These are phyloP conservation scores for Sporobolus alterniflorus DNA, from an alignment of 202 grass and related monocot genomes.

Conservation along the genomic window DNA sequence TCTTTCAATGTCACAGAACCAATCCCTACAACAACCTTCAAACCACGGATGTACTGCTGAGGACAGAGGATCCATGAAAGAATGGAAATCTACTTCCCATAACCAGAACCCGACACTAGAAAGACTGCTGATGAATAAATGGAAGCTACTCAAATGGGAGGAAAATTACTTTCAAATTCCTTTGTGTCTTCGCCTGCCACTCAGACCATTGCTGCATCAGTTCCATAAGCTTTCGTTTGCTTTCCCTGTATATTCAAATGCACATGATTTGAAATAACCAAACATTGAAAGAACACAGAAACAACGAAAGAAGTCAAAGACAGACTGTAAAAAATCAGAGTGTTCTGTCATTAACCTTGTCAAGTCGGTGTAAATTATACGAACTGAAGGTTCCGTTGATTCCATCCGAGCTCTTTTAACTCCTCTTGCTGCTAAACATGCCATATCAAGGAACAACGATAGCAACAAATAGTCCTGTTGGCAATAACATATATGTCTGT, in stretches of 20 bases:
- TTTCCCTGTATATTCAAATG: constrained; percentile 70
- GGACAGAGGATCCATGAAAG: background rate
- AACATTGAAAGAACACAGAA: background rate
- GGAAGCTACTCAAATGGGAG: background rate
- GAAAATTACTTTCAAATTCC: constrained; percentile 31
- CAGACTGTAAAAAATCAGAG: constrained; percentile 23
- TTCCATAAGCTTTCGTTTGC: constrained; percentile 83
- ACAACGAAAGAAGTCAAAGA: background rate
- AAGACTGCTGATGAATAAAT: constrained; percentile 15
- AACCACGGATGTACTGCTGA: background rate
- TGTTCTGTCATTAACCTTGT: constrained; percentile 57
- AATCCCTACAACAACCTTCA: too few relatives aligned
- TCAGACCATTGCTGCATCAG: constrained; percentile 90
- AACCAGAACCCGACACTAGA: background rate
- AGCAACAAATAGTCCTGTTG: background rate
- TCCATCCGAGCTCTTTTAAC: constrained; percentile 73
- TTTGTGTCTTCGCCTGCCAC: constrained; percentile 65
- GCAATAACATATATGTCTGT: background rate
- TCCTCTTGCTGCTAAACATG: constrained; percentile 72
- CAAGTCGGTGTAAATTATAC: constrained; percentile 70
- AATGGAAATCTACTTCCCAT: background rate
- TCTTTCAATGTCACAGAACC: too few relatives aligned
- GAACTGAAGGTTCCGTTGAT: constrained; percentile 71
- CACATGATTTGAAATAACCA: constrained; percentile 14
- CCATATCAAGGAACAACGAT: constrained; percentile 71